Percentiles rank a stretch among this genome's conserved stretches.
Conservation (phyloP, 345 rosid genomes). For the Dipteronia sinensis region DNA sequence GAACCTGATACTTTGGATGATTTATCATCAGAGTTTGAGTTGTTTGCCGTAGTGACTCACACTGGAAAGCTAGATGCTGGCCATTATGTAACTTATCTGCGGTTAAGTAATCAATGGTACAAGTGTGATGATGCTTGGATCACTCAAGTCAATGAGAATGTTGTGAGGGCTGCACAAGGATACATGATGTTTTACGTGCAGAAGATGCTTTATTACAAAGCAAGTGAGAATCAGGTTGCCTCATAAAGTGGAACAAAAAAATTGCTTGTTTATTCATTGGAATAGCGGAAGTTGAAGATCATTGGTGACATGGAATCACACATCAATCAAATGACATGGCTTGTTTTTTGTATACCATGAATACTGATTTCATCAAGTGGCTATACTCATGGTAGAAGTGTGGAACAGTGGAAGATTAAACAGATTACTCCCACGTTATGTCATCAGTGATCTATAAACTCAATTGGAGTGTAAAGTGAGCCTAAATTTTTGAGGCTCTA, state of each 20-base stretch:
- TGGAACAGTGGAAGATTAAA: conserved; percentile 1
- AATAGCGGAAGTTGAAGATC: not conserved
- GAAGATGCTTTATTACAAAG: conserved; percentile 59
- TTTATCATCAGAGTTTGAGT: conserved; percentile 56
- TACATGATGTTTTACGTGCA: conserved; percentile 78
- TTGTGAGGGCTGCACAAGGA: conserved; percentile 68
- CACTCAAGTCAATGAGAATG: conserved; percentile 57
- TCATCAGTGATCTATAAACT: conserved; percentile 20
- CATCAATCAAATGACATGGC: conserved; percentile 19
- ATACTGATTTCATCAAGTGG: conserved; percentile 18
- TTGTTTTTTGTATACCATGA: conserved; percentile 18
- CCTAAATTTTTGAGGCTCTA: conserved; percentile 52
- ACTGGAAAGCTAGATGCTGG: conserved; percentile 61
- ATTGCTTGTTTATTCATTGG: not conserved
- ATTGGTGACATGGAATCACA: conserved; percentile 2
- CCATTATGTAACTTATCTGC: conserved; percentile 60
- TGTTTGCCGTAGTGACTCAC: conserved; percentile 73
- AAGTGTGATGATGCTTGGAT: conserved; percentile 78
- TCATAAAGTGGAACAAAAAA: conserved; percentile 14
- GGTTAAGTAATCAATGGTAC: conserved; percentile 64
- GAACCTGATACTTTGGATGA: conserved; percentile 50
- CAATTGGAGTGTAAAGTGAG: conserved; percentile 25
- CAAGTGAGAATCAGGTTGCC: conserved; percentile 44
- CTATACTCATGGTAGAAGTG: not conserved
- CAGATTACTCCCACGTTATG: conserved; percentile 6